phyloP scores from a whole-genome alignment of 306 rosid species.

The Morella rubra region DNA sequence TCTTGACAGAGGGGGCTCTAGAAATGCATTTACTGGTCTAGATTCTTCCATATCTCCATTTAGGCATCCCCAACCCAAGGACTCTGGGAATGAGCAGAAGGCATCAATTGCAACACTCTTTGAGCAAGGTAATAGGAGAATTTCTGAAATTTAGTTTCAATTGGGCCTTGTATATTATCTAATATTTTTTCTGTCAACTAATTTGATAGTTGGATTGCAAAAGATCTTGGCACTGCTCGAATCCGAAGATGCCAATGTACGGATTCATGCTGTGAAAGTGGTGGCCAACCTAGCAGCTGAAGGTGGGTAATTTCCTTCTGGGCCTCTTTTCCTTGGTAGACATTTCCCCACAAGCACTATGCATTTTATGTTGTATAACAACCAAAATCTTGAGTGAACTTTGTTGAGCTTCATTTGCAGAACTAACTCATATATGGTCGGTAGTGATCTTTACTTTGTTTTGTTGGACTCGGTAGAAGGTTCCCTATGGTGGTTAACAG shows the following conservation, averaged over 20 bases:
- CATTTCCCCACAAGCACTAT: slow-evolving; percentile 1
- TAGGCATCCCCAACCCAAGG: slow-evolving; percentile 64
- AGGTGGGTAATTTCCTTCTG: slow-evolving; percentile 47
- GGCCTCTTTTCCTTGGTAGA: slow-evolving; percentile 17
- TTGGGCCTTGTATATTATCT: slow-evolving; percentile 23
- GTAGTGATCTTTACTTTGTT: background rate
- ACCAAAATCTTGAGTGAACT: background rate
- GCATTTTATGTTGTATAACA: slow-evolving; percentile 11
- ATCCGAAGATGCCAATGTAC: slow-evolving; percentile 90
- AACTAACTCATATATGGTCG: background rate
- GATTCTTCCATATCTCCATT: slow-evolving; percentile 68
- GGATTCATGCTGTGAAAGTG: slow-evolving; percentile 97
- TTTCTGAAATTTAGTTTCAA: slow-evolving; percentile 15
- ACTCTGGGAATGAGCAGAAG: slow-evolving; percentile 57
- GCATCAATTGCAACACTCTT: slow-evolving; percentile 73
- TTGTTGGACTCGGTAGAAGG: background rate
- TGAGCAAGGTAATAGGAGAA: slow-evolving; percentile 68
- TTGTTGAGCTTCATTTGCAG: background rate
- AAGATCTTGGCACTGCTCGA: slow-evolving; percentile 90
- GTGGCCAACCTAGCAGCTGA: slow-evolving; percentile 99
- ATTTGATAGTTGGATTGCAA: slow-evolving; percentile 78
- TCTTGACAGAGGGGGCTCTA: slow-evolving; percentile 61
- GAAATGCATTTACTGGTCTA: slow-evolving; percentile 48
- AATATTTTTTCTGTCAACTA: slow-evolving; percentile 10
- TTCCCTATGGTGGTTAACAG: background rate